These are phyloP conservation scores for Aureobasidium zeae DNA, from an alignment of 2,329 filamentous ascomycete genomes.

Conservation along the genomic window DNA sequence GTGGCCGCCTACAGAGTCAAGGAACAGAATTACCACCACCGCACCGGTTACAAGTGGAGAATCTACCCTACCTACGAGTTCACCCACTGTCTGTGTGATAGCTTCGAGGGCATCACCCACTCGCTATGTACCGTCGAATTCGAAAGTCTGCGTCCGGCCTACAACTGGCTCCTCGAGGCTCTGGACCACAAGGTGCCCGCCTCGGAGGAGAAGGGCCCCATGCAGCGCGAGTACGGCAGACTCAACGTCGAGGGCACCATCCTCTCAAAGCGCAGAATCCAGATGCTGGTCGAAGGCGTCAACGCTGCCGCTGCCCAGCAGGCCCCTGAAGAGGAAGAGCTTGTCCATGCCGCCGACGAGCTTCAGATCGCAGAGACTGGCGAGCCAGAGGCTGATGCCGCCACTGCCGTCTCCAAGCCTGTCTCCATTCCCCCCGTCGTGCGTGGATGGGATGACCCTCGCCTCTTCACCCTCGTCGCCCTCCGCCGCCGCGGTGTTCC, in stretches of 20 bases:
- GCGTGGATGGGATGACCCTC: conserved; percentile 81
- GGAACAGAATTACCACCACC: conserved; percentile 62
- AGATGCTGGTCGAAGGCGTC: conserved; percentile 64
- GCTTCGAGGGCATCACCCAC: conserved; percentile 85
- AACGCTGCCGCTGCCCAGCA: conserved; percentile 26
- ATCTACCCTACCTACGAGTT: conserved; percentile 97
- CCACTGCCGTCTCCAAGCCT: conserved; percentile 20
- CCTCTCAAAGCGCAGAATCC: conserved; percentile 76
- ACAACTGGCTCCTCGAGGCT: conserved; percentile 80
- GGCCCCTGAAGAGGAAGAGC: conserved; percentile 21
- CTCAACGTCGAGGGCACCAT: conserved; percentile 77
- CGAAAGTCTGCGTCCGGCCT: conserved; percentile 71
- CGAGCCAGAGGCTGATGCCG: conserved; percentile 25
- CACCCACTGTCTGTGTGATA: conserved; percentile 77
- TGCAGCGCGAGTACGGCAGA: conserved; percentile 82
- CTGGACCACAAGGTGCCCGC: conserved; percentile 68
- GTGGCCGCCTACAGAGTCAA: conserved; percentile 81
- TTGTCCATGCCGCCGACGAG: conserved; percentile 28
- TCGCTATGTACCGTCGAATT: conserved; percentile 92
- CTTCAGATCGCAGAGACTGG: conserved; percentile 37
- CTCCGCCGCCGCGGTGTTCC: conserved; percentile 78
- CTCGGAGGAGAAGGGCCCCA: conserved; percentile 49
- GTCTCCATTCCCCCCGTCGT: conserved; percentile 48
- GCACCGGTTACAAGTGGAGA: conserved; percentile 75
- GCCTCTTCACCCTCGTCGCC: conserved; percentile 78